phyloP scores from a whole-genome alignment of 768 basidiomycete genomes.

The Panus rudis region DNA sequence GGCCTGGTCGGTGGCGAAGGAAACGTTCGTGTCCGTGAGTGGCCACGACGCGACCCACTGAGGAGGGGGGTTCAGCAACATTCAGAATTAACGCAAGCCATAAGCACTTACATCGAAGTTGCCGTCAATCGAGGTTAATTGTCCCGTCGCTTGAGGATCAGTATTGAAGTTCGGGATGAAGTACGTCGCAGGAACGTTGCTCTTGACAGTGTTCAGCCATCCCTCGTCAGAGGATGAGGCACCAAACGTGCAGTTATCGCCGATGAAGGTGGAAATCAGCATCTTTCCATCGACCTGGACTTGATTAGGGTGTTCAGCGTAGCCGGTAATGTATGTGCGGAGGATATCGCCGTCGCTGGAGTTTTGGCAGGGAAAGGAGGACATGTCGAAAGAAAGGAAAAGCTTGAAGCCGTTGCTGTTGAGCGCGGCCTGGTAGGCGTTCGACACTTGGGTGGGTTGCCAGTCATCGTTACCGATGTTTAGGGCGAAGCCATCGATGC shows the following conservation, averaged over 20 bases:
- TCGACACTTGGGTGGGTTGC: conserved; percentile 53
- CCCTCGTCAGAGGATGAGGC: conserved; percentile 41
- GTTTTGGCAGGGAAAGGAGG: conserved; percentile 44
- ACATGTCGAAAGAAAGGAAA: conserved; percentile 26
- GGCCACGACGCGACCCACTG: conserved; percentile 85
- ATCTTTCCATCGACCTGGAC: conserved; percentile 38
- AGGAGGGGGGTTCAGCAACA: no score
- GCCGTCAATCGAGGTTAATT: conserved; percentile 43
- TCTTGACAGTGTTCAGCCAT: conserved; percentile 51
- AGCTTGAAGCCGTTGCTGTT: conserved; percentile 42
- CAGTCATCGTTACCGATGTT: conserved; percentile 62
- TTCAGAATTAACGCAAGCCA: no score
- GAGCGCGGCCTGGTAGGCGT: conserved; percentile 43
- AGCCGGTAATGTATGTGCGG: conserved; percentile 46
- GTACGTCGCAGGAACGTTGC: conserved; percentile 38
- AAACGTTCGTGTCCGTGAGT: conserved; percentile 22
- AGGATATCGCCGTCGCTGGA: conserved; percentile 42
- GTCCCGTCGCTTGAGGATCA: conserved; percentile 43
- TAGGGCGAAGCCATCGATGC: conserved; percentile 66
- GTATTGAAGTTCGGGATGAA: conserved; percentile 71
- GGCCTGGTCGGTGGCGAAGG: conserved; percentile 15
- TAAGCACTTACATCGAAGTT: conserved; percentile 49
- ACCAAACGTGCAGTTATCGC: conserved; percentile 64
- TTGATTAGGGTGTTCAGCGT: conserved; percentile 55
- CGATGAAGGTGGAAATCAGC: conserved; percentile 67